Conservation (phyloP, 1,139 yeast species). For the Eremothecium gossypii region DNA sequence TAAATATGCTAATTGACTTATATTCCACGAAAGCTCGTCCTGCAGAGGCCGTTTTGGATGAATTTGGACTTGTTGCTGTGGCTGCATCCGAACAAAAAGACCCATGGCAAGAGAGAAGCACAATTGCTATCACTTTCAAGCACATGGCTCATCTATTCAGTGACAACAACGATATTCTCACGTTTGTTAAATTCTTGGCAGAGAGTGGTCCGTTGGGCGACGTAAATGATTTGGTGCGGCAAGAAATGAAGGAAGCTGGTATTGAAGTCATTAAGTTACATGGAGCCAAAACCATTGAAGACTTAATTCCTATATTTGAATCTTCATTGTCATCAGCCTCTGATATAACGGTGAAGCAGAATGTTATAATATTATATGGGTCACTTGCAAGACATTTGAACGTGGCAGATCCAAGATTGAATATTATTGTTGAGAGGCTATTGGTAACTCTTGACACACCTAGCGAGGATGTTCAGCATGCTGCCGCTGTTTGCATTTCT, state of each 20-base stretch:
- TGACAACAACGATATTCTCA: conserved; percentile 34
- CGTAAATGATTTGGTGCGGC: conserved; percentile 60
- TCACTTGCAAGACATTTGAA: conserved; percentile 75
- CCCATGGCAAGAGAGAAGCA: conserved; percentile 77
- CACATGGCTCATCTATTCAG: conserved; percentile 45
- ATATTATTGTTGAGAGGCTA: conserved; percentile 57
- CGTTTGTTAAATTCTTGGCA: conserved; percentile 51
- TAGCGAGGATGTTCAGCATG: conserved; percentile 79
- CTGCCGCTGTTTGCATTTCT: conserved; percentile 76
- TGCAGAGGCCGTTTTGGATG: conserved; percentile 67
- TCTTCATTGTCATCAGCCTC: conserved; percentile 33
- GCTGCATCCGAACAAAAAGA: conserved; percentile 54
- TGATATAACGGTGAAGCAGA: conserved; percentile 64
- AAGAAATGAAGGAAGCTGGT: conserved; percentile 87
- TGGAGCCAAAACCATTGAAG: conserved; percentile 59
- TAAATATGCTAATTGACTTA: conserved; percentile 42
- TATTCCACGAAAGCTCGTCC: conserved; percentile 60
- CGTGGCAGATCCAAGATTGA: conserved; percentile 53
- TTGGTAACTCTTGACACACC: conserved; percentile 75
- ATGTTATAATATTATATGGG: conserved; percentile 80
- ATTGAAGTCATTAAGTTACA: conserved; percentile 54
- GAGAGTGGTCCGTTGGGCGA: conserved; percentile 64
- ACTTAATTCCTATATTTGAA: conserved; percentile 72
- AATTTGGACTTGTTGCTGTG: conserved; percentile 68
- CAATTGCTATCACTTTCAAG: conserved; percentile 62